These are phyloP conservation scores for Blastocystis hominis DNA, from an alignment of 352 stramenopile genomes.

Conservation along the genomic window DNA sequence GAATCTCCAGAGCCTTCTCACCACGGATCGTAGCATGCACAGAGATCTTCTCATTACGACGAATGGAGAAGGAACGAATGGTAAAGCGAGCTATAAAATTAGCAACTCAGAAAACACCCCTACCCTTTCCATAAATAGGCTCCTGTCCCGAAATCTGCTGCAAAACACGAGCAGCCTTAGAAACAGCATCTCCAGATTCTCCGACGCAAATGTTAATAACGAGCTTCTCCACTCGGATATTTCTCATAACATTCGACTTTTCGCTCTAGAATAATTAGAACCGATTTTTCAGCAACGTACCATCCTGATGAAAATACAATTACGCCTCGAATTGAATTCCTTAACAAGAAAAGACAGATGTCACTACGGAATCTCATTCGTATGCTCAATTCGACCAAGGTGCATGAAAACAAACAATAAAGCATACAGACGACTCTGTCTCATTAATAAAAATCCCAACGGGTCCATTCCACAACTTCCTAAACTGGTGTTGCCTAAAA, in stretches of 20 bases:
- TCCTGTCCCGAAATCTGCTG: slow-evolving; percentile 98
- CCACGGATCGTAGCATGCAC: too few species aligned
- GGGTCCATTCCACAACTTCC: not conserved
- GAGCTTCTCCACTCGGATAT: slow-evolving; percentile 98
- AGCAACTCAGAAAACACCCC: too few species aligned
- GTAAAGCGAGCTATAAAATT: too few species aligned
- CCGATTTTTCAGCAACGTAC: too few species aligned
- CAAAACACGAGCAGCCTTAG: slow-evolving; percentile 90
- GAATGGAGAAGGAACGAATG: too few species aligned
- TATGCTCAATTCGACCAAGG: too few species aligned
- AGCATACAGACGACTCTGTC: not conserved
- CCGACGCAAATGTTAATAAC: slow-evolving; percentile 99
- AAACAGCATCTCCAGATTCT: too few species aligned
- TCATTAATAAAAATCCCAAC: not conserved
- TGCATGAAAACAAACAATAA: not conserved
- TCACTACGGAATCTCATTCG: too few species aligned
- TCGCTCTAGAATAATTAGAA: slow-evolving; percentile 32
- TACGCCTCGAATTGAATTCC: too few species aligned
- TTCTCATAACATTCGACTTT: slow-evolving; percentile 84
- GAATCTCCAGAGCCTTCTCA: slow-evolving; percentile 92
- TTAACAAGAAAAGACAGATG: too few species aligned
- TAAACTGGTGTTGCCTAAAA: not conserved
- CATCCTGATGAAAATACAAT: too few species aligned
- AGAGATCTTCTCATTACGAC: too few species aligned
- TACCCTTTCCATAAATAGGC: slow-evolving; percentile 89